These are phyloP conservation scores for Umbelopsis vinacea DNA, from an alignment of 192 early-diverging fungal species.

Conservation along the genomic window DNA sequence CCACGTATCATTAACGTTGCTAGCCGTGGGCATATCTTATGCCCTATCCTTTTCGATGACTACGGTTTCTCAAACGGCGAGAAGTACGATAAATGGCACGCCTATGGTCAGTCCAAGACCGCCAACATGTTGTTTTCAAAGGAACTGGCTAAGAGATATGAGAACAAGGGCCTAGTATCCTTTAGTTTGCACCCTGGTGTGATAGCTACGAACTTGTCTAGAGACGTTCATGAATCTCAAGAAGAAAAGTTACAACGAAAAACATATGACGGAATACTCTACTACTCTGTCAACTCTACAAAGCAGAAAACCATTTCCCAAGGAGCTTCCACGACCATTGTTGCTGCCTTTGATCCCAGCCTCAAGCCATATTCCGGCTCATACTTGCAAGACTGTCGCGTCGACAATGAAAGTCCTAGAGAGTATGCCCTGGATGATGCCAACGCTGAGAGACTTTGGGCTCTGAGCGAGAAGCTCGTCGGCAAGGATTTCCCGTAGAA, in stretches of 20 bases:
- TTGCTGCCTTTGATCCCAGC: neutral
- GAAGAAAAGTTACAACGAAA: neutral
- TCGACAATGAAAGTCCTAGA: neutral
- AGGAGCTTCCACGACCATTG: slow-evolving; percentile 4
- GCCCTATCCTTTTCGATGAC: slow-evolving; percentile 15
- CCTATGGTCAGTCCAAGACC: slow-evolving; percentile 25
- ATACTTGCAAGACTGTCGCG: neutral
- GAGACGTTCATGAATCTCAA: neutral
- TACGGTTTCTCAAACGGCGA: slow-evolving; percentile 1
- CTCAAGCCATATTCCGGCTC: neutral
- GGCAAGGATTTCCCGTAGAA: neutral
- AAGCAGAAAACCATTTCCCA: neutral
- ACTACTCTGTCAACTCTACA: neutral
- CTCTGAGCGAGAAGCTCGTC: neutral
- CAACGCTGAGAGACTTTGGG: slow-evolving; percentile 5
- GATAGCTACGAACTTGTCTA: neutral
- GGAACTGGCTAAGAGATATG: neutral
- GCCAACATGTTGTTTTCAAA: slow-evolving; percentile 23
- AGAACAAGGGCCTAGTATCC: neutral
- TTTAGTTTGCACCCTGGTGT: slow-evolving; percentile 14
- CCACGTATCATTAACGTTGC: slow-evolving; percentile 20
- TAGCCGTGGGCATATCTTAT: neutral
- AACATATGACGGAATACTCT: neutral
- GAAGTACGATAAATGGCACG: neutral
- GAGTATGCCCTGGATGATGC: neutral